Conservation (phyloP, 805 yeast species). For the Nakazawaea wyomingensis region DNA sequence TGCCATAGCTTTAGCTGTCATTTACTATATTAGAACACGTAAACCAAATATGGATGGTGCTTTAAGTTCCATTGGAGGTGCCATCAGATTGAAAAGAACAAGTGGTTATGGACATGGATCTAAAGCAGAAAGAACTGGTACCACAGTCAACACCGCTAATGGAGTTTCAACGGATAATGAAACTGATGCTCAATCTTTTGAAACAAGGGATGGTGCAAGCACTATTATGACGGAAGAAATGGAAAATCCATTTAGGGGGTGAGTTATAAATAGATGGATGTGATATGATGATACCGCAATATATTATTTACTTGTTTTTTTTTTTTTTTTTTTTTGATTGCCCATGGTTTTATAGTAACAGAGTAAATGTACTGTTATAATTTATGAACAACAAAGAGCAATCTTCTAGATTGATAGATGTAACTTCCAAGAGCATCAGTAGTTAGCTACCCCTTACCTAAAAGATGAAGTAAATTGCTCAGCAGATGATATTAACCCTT, state of each 20-base stretch:
- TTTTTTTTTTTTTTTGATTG: too few species aligned
- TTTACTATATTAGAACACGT: conserved; percentile 25
- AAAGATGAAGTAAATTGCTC: too few species aligned
- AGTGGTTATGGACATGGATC: conserved; percentile 10
- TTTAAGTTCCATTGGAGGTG: background rate
- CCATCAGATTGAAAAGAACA: conserved; percentile 8
- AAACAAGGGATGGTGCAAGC: background rate
- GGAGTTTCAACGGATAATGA: conserved; percentile 5
- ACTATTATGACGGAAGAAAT: background rate
- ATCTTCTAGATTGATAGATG: too few species aligned
- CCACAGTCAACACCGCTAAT: conserved; percentile 1
- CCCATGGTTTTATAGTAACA: too few species aligned
- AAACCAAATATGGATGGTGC: conserved; percentile 1
- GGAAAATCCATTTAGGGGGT: conserved; percentile 9
- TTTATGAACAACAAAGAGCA: too few species aligned
- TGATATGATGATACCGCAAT: background rate
- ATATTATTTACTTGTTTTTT: background rate
- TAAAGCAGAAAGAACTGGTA: conserved; percentile 9
- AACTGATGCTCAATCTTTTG: background rate
- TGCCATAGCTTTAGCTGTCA: conserved; percentile 24
- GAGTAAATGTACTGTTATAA: too few species aligned
- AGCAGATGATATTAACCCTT: too few species aligned
- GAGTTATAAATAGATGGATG: background rate
- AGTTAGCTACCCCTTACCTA: too few species aligned
- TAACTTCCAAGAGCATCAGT: too few species aligned